Conservation (phyloP, 2,329 filamentous ascomycete genomes). For the Coniella lustricola region DNA sequence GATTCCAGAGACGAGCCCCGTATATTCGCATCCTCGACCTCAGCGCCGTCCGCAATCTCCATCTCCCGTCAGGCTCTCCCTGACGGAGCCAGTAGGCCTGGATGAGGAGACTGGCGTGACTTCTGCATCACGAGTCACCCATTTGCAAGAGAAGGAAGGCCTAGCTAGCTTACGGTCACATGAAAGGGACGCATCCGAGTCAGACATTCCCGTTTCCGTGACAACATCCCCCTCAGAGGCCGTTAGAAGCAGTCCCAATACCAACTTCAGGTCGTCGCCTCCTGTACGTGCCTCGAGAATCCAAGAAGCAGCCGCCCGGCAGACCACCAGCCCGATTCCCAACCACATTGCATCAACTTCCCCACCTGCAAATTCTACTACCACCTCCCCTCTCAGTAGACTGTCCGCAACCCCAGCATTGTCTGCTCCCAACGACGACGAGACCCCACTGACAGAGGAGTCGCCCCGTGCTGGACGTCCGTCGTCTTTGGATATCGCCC, state of each 20-base stretch:
- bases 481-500: conserved; percentile 3
- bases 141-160: neutral
- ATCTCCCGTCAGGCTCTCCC: neutral
- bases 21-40: conserved; percentile 13
- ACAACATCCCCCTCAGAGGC: neutral
- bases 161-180: neutral
- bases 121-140: no score
- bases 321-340: neutral
- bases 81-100: no score
- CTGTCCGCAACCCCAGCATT: conserved; percentile 33
- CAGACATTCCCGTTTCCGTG: neutral
- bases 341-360: conserved; percentile 1
- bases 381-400: conserved; percentile 34
- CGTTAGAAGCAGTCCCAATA: neutral
- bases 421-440: conserved; percentile 30
- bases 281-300: conserved; percentile 4
- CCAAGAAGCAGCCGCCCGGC: conserved; percentile 6
- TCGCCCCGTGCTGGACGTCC: conserved; percentile 19
- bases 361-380: conserved; percentile 7
- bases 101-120: no score
- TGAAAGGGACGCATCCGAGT: neutral
- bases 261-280: neutral
- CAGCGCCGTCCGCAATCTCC: neutral
- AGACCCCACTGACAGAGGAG: conserved; percentile 29
- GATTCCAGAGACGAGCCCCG: conserved; percentile 27